phyloP scores from a whole-genome alignment of 2,329 filamentous ascomycete species.

The Ophiostoma sp. region DNA sequence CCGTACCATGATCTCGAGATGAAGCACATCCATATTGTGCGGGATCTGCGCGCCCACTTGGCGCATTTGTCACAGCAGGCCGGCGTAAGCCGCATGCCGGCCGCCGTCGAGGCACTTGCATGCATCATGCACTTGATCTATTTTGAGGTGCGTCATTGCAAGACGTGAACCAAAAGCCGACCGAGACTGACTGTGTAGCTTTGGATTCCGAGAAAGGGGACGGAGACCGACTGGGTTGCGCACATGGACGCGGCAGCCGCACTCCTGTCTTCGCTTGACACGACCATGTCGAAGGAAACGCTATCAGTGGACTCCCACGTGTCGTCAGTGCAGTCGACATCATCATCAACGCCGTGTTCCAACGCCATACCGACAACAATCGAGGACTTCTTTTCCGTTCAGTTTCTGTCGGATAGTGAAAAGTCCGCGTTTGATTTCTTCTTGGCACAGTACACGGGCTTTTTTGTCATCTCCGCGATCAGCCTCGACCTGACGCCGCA shows the following conservation, averaged over 20 bases:
- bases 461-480: conserved; percentile 15
- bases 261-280: conserved; percentile 19
- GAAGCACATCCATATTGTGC: conserved; percentile 20
- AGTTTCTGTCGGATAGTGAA: conserved; percentile 18
- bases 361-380: neutral
- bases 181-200: neutral
- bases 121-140: conserved; percentile 20
- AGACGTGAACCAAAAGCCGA: too few species aligned
- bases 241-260: conserved; percentile 20
- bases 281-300: conserved; percentile 6
- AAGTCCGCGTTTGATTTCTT: conserved; percentile 18
- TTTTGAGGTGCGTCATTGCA: conserved; percentile 16
- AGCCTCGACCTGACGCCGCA: conserved; percentile 16
- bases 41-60: conserved; percentile 19
- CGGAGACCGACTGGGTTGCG: conserved; percentile 16
- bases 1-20: conserved; percentile 22
- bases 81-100: conserved; percentile 19
- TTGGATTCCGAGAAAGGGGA: conserved; percentile 19
- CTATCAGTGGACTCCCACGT: neutral
- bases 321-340: neutral
- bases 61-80: conserved; percentile 16
- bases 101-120: conserved; percentile 18
- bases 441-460: conserved; percentile 17
- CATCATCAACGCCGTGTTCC: neutral
- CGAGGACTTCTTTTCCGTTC: conserved; percentile 9